A percentile compares a stretch with the other conserved stretches of the same genome.
Conservation (phyloP, 257 asterid species). For the Capsicum rhomboideum region DNA sequence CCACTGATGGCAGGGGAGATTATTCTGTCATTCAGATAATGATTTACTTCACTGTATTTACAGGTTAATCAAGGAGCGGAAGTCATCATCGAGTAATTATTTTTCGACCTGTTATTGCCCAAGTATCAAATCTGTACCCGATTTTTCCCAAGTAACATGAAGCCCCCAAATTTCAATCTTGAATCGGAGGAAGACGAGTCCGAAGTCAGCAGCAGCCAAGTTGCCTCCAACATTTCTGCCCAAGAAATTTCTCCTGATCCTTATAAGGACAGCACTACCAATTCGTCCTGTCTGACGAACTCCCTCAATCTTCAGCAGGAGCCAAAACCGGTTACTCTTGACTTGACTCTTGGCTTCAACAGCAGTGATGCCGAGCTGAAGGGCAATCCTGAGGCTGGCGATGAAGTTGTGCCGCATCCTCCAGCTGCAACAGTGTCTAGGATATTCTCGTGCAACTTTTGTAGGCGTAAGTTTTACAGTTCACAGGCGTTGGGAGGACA, state of each 20-base stretch:
- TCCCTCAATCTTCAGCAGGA: constrained; percentile 12
- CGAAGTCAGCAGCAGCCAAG: constrained; percentile 62
- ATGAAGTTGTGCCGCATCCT: constrained; percentile 24
- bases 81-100: neutral
- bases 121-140: neutral
- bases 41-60: neutral
- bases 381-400: constrained; percentile 6
- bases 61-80: neutral
- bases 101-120: neutral
- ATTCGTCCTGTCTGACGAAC: constrained; percentile 23
- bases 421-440: constrained; percentile 29
- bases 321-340: constrained; percentile 35
- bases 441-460: constrained; percentile 85
- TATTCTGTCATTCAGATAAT: neutral
- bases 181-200: constrained; percentile 84
- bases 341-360: constrained; percentile 63
- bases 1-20: neutral
- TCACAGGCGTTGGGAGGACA: constrained; percentile 97
- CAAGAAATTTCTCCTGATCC: constrained; percentile 39
- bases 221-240: constrained; percentile 48
- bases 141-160: constrained; percentile 21
- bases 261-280: constrained; percentile 31
- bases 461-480: constrained; percentile 87
- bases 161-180: constrained; percentile 35
- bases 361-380: constrained; percentile 14